Evolutionary conservation across 441 rosid genomes (phyloP).

Genomic region (Pelargonium australe): DNA sequence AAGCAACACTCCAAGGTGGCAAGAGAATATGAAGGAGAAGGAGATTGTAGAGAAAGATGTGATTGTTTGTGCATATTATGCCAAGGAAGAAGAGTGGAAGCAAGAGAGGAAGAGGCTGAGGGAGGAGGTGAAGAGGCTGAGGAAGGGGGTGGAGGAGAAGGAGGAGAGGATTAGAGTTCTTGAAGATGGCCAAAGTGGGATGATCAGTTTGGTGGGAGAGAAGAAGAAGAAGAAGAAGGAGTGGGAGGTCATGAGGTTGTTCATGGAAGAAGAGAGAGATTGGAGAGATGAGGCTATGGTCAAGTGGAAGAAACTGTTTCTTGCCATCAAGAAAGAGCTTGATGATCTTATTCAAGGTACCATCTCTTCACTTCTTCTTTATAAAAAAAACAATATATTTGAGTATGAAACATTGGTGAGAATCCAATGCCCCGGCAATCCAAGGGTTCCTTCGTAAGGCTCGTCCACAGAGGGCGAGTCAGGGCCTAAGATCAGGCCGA

Average conservation of each 20-base stretch:
- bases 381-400: too few relatives aligned
- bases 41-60: slow-evolving; percentile 42
- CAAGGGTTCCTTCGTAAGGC: too few relatives aligned
- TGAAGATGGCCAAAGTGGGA: too few relatives aligned
- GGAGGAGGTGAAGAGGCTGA: slow-evolving; percentile 56
- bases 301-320: slow-evolving; percentile 78
- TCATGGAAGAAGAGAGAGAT: slow-evolving; percentile 61
- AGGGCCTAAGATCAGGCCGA: too few relatives aligned
- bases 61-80: slow-evolving; percentile 28
- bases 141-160: slow-evolving; percentile 40
- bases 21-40: slow-evolving; percentile 34
- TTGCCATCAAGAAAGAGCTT: slow-evolving; percentile 78
- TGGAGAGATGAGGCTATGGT: slow-evolving; percentile 65
- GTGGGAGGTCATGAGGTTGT: slow-evolving; percentile 23
- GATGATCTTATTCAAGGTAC: slow-evolving; percentile 57
- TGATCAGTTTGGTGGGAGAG: too few relatives aligned
- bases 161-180: slow-evolving; percentile 32
- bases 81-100: slow-evolving; percentile 64
- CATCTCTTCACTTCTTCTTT: background rate
- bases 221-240: too few relatives aligned
- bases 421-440: too few relatives aligned
- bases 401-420: too few relatives aligned
- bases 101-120: slow-evolving; percentile 58
- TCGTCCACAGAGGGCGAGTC: too few relatives aligned
- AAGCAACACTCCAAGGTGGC: slow-evolving; percentile 12